Percentiles rank a stretch among this genome's conserved stretches.
Conservation (phyloP, 176 grass and related monocot species). For the Cocos nucifera region DNA sequence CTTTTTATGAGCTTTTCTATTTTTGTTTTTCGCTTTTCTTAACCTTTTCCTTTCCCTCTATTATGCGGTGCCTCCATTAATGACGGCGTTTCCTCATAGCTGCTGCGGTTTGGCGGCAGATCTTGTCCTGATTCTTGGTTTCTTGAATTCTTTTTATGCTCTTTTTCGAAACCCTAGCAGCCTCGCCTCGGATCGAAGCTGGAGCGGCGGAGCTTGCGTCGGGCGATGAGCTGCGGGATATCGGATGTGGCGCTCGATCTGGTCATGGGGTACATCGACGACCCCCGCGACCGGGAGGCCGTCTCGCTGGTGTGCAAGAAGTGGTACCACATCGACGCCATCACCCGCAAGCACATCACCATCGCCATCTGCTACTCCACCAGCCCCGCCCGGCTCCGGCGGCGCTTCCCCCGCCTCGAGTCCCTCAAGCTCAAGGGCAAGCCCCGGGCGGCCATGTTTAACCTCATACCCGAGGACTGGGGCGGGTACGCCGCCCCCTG, state of each 20-base stretch:
- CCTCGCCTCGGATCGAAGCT: too few species aligned
- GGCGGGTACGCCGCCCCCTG: constrained; percentile 30
- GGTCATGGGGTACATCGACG: constrained; percentile 3
- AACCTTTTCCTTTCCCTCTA: too few species aligned
- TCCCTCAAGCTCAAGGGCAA: constrained; percentile 13
- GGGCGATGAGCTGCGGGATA: neutral
- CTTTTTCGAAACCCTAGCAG: too few species aligned
- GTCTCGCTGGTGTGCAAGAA: constrained; percentile 9
- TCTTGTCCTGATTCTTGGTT: too few species aligned
- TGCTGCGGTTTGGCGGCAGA: too few species aligned
- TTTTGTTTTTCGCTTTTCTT: too few species aligned
- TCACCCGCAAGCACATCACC: constrained; percentile 4
- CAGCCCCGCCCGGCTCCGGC: neutral
- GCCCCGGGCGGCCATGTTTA: constrained; percentile 6
- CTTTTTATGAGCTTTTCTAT: too few species aligned
- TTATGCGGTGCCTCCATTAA: too few species aligned
- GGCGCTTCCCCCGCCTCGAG: constrained; percentile 3
- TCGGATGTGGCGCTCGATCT: neutral
- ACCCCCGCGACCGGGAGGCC: constrained; percentile 8
- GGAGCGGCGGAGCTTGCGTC: too few species aligned
- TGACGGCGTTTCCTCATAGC: too few species aligned
- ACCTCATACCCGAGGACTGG: constrained; percentile 6
- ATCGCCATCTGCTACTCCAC: constrained; percentile 10
- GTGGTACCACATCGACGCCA: constrained; percentile 8
- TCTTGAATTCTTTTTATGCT: too few species aligned